phyloP scores from a whole-genome alignment of 1,139 yeast genomes.

The Sugiyamaella pinicola region DNA sequence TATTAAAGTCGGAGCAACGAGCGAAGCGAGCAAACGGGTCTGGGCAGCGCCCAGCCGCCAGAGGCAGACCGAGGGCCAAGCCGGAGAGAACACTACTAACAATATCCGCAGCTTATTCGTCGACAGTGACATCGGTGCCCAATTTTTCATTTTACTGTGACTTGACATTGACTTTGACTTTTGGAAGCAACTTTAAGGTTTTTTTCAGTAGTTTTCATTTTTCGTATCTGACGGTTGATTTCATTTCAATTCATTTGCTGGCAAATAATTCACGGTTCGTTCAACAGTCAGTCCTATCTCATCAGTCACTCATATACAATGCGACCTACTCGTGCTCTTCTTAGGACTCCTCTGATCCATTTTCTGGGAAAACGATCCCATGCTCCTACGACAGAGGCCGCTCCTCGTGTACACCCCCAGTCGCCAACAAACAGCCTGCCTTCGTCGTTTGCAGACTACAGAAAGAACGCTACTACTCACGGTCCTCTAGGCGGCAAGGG shows the following conservation, averaged over 20 bases:
- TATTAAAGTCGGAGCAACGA: too few relatives aligned
- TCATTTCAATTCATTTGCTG: conserved; percentile 4
- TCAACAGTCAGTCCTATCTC: too few relatives aligned
- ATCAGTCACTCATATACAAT: conserved; percentile 29
- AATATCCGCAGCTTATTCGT: conserved; percentile 12
- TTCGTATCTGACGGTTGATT: neutral
- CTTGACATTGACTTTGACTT: too few relatives aligned
- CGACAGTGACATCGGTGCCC: conserved; percentile 4
- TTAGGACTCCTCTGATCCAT: conserved; percentile 45
- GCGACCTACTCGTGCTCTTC: conserved; percentile 37
- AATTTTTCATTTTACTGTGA: neutral
- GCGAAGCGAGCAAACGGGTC: too few relatives aligned
- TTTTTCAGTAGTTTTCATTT: neutral
- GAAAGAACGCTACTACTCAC: conserved; percentile 48
- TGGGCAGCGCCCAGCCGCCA: too few relatives aligned
- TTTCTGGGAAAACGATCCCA: conserved; percentile 45
- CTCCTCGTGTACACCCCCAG: conserved; percentile 51
- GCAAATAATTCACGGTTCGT: neutral
- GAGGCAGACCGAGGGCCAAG: too few relatives aligned
- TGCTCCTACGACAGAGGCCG: conserved; percentile 41
- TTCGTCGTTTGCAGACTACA: conserved; percentile 46
- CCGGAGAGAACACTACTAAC: conserved; percentile 3
- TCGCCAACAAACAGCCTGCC: conserved; percentile 52
- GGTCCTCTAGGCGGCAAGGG: conserved; percentile 40
- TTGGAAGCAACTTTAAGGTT: conserved; percentile 3